phyloP scores from a whole-genome alignment of 1,139 yeast genomes.

The Taphrina confusa region DNA sequence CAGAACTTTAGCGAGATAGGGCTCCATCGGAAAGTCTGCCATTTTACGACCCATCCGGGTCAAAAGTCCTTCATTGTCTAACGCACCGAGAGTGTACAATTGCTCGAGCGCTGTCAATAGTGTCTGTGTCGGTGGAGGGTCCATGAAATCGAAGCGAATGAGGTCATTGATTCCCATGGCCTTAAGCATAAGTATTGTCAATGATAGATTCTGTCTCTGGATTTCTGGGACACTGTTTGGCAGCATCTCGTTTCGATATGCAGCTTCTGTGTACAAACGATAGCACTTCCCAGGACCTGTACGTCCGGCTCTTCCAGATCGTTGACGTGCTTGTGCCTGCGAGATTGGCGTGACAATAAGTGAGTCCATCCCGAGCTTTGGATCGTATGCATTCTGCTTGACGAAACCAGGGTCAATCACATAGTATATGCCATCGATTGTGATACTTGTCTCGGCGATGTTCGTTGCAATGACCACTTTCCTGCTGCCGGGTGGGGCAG shows the following conservation, averaged over 20 bases:
- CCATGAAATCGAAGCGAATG: constrained; percentile 84
- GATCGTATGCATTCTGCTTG: constrained; percentile 79
- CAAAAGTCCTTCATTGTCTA: constrained; percentile 74
- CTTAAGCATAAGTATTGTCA: constrained; percentile 66
- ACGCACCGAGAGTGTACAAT: constrained; percentile 74
- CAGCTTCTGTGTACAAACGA: constrained; percentile 82
- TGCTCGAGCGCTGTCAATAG: constrained; percentile 81
- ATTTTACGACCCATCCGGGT: constrained; percentile 75
- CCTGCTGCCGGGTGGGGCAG: constrained; percentile 74
- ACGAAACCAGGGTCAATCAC: constrained; percentile 94
- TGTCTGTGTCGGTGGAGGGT: constrained; percentile 80
- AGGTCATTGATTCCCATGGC: constrained; percentile 84
- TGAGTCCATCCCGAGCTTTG: constrained; percentile 86
- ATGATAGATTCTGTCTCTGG: constrained; percentile 72
- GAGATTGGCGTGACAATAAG: constrained; percentile 84
- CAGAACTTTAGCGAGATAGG: constrained; percentile 79
- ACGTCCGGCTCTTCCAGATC: constrained; percentile 98
- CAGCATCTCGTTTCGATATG: constrained; percentile 75
- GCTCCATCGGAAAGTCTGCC: constrained; percentile 97
- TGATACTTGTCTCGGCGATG: constrained; percentile 94
- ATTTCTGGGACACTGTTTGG: constrained; percentile 86
- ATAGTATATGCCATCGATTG: constrained; percentile 85
- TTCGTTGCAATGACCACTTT: constrained; percentile 94
- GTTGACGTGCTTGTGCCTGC: constrained; percentile 89
- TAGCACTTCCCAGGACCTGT: constrained; percentile 96